Percentiles rank a stretch among this genome's conserved stretches.
These are phyloP conservation scores for Gossypium trilobum DNA, from an alignment of 441 rosid genomes.

Conservation along the genomic window DNA sequence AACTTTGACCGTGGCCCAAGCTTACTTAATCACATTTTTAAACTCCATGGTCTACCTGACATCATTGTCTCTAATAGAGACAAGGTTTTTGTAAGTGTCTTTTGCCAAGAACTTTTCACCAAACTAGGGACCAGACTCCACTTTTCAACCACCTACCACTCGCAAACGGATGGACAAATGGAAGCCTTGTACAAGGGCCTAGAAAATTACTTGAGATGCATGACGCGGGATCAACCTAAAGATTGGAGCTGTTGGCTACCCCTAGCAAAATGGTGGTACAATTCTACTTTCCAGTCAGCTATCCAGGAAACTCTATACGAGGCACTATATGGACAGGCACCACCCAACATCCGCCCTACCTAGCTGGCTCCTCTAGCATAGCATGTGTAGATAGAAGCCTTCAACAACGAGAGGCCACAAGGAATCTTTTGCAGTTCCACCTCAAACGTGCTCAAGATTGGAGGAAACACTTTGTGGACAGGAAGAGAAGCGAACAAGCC, in stretches of 20 bases:
- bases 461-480: background rate
- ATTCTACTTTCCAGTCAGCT: background rate
- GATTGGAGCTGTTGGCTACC: background rate
- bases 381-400: background rate
- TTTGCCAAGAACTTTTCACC: background rate
- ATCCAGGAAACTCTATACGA: background rate
- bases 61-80: background rate
- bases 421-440: background rate
- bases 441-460: background rate
- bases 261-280: background rate
- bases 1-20: background rate
- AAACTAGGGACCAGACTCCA: background rate
- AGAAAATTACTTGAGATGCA: background rate
- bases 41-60: background rate
- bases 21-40: background rate
- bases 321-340: background rate
- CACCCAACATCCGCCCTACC: background rate
- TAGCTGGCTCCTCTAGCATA: background rate
- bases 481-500: background rate
- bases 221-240: background rate
- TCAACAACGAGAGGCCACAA: background rate
- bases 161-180: background rate
- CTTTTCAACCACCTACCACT: background rate
- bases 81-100: background rate
- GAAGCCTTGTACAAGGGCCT: background rate